Evolutionary conservation across 805 yeast genomes (phyloP), one percentile per base, ranked within the genome.

Genomic region (Pichia kluyveri): DNA sequence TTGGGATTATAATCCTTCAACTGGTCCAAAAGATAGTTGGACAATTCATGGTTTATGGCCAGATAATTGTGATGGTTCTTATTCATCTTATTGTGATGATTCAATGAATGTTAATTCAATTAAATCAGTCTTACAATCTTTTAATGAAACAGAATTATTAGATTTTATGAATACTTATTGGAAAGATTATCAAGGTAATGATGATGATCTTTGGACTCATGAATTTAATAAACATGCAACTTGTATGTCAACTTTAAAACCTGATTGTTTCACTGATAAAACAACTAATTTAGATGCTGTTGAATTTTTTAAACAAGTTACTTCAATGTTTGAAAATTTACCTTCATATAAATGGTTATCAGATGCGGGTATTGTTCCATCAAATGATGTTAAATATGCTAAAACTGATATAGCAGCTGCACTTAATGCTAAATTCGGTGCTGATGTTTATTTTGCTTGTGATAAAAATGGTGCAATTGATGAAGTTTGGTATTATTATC

Each of bases 211-310:
- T 45, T 89, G 97, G 97, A 72, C 76, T 36, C 96, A 89, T 65
- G 96, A 89, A 66, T 89, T 77, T 73, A 89, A 90, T 69, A 90
- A 90, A 63, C 97, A 89, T 62, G 96, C 90, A 23, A 88, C 96
- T 12, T 89, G 96, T 67, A 82, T 88, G 75, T 77, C 81, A 43
- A 87, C 96, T 1, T 68, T 90, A 47, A 86, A 93, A 5, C 55
- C 63, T 7, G 90, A 96, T 64, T 88, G 88, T 64, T 67, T 53
- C 26, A 5, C 45, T 2, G 46, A 51, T 27, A 62, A 61, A 51
- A 55, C 58, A 27, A 45, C 60, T n/a, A 56, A 63, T 51, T 66
- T 63, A 46, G 70, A 70, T 43, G 88, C 85, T 28, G 80, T 77
- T 48, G 95, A 87, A 61, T 87, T 79, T 65, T 85, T 71, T 65